These are phyloP conservation scores for Metschnikowia reukaufii DNA, from an alignment of 805 yeast species.

Conservation along the genomic window DNA sequence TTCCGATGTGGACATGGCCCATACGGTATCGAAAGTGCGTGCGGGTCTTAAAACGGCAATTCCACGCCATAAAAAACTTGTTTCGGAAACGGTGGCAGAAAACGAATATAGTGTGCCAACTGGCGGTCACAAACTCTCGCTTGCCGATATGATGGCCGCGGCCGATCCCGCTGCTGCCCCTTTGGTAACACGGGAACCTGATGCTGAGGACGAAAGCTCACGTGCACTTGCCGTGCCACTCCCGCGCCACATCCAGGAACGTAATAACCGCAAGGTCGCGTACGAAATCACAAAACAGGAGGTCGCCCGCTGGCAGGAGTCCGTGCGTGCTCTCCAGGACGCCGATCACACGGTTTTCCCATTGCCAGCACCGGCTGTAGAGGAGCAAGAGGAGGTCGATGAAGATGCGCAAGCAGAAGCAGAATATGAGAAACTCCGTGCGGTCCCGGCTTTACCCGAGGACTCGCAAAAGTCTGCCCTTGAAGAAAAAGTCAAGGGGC, in stretches of 20 bases:
- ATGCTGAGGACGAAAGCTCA: constrained; percentile 26
- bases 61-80: constrained; percentile 46
- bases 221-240: constrained; percentile 74
- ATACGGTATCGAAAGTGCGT: constrained; percentile 45
- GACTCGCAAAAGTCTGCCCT: constrained; percentile 52
- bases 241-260: constrained; percentile 80
- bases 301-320: constrained; percentile 84
- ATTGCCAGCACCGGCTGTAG: constrained; percentile 41
- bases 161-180: constrained; percentile 56
- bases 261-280: constrained; percentile 86
- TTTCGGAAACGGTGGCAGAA: constrained; percentile 59
- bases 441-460: constrained; percentile 6
- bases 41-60: constrained; percentile 34
- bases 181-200: constrained; percentile 42
- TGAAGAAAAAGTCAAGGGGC: constrained; percentile 61
- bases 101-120: constrained; percentile 71
- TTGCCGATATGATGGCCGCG: constrained; percentile 74
- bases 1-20: constrained; percentile 51
- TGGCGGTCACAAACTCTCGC: constrained; percentile 55
- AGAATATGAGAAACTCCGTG: constrained; percentile 11
- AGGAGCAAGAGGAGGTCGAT: constrained; percentile 26
- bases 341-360: constrained; percentile 88
- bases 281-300: constrained; percentile 86
- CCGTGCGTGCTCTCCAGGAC: constrained; percentile 71
- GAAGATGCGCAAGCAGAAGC: constrained; percentile 37